phyloP scores from a whole-genome alignment of 148 eudicot genomes.

The Beta vulgaris region DNA sequence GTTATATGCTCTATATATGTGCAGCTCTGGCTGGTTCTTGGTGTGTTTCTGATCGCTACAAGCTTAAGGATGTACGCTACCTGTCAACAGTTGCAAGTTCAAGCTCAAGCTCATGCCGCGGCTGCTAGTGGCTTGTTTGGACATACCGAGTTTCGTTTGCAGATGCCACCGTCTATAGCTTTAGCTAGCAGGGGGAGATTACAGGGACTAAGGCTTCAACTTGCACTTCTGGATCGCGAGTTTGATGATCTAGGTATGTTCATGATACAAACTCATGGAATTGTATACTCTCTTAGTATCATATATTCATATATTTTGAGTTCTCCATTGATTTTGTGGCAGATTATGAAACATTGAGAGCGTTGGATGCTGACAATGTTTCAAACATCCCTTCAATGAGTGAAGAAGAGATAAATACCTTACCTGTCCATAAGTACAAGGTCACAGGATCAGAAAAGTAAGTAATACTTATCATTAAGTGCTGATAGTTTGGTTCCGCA shows the following conservation, averaged over 20 bases:
- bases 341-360: slow-evolving; percentile 52
- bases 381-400: slow-evolving; percentile 35
- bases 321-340: slow-evolving; percentile 19
- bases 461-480: slow-evolving; percentile 4
- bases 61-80: slow-evolving; percentile 45
- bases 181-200: slow-evolving; percentile 42
- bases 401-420: slow-evolving; percentile 49
- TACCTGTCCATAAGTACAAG: slow-evolving; percentile 53
- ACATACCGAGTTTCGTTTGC: slow-evolving; percentile 41
- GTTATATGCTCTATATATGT: slow-evolving; percentile 11
- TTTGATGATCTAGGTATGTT: slow-evolving; percentile 41
- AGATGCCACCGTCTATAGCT: slow-evolving; percentile 47
- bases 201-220: slow-evolving; percentile 48
- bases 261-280: background rate
- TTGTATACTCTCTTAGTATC: background rate
- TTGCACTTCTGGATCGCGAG: slow-evolving; percentile 48
- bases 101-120: slow-evolving; percentile 44
- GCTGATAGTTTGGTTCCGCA: background rate
- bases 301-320: no score
- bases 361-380: slow-evolving; percentile 44
- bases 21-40: slow-evolving; percentile 47
- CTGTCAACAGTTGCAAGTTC: slow-evolving; percentile 49
- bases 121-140: slow-evolving; percentile 39
- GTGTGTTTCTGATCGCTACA: slow-evolving; percentile 40
- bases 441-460: slow-evolving; percentile 27